phyloP scores from a whole-genome alignment of 306 rosid genomes.

The Spatholobus suberectus region DNA sequence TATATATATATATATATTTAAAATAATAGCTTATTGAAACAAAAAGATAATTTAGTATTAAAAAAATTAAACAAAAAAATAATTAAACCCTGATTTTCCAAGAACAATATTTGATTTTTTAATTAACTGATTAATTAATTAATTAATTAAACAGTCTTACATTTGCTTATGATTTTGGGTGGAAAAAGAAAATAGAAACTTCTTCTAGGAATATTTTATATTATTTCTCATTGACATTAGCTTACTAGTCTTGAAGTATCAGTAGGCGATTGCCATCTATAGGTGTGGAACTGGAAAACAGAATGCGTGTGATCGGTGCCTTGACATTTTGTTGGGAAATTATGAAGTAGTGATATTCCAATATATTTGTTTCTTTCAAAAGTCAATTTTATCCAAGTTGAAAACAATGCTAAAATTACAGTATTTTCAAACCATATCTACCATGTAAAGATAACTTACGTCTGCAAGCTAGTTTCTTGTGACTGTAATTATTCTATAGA shows the following conservation, averaged over 20 bases:
- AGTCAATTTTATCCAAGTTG: conserved; percentile 47
- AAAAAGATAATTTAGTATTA: conserved; percentile 12
- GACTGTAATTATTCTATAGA: conserved; percentile 40
- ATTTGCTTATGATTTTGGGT: background rate
- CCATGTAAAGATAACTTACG: conserved; percentile 42
- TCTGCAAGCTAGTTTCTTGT: conserved; percentile 37
- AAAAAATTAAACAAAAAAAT: background rate
- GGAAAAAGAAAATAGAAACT: background rate
- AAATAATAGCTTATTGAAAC: background rate
- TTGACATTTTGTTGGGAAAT: background rate
- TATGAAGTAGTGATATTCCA: background rate
- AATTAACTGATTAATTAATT: background rate
- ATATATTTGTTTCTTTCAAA: conserved; percentile 21
- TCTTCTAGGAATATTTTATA: background rate
- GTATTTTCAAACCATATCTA: conserved; percentile 27
- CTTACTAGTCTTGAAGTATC: background rate
- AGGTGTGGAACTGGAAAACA: conserved; percentile 15
- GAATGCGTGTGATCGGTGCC: background rate
- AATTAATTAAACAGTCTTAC: background rate
- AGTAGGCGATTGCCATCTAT: background rate
- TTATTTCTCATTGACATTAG: background rate
- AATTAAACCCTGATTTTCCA: background rate
- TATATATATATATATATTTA: too few relatives aligned
- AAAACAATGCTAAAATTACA: conserved; percentile 8
- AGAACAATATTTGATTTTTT: background rate